Percentiles rank a stretch among this genome's conserved stretches.
These are phyloP conservation scores for Guyanaporus albipodus DNA, from an alignment of 768 basidiomycete species.

Conservation along the genomic window DNA sequence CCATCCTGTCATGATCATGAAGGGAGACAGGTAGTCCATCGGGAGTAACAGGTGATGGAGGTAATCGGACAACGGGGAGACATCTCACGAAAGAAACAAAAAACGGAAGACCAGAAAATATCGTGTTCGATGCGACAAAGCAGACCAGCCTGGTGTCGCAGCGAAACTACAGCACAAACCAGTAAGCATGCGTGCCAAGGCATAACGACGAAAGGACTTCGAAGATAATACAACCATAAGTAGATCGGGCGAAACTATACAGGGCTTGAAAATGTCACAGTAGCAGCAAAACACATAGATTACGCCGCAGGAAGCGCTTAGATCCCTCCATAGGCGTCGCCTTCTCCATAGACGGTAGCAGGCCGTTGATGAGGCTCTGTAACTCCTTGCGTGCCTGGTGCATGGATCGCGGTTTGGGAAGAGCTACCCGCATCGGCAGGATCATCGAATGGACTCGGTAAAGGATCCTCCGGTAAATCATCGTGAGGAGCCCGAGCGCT, in stretches of 20 bases:
- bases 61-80: conserved; percentile 12
- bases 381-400: conserved; percentile 10
- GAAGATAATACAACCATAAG: conserved; percentile 26
- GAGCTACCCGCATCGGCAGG: not conserved
- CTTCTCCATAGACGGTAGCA: conserved; percentile 51
- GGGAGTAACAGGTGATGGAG: not conserved
- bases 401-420: conserved; percentile 7
- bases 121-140: conserved; percentile 13
- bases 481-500: conserved; percentile 15
- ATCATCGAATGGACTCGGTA: conserved; percentile 32
- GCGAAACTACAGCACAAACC: conserved; percentile 22
- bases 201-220: not conserved
- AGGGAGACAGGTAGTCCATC: not conserved
- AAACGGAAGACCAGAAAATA: not conserved
- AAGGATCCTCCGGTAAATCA: conserved; percentile 19
- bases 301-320: conserved; percentile 27
- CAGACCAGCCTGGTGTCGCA: conserved; percentile 28
- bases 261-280: conserved; percentile 10
- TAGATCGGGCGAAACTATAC: conserved; percentile 18
- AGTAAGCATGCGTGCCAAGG: conserved; percentile 15
- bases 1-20: not conserved
- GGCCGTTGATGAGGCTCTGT: conserved; percentile 36
- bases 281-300: conserved; percentile 8
- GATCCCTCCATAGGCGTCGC: conserved; percentile 70
- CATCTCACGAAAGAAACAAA: not conserved